Conservation (phyloP, 1,284 basidiomycete species). For the Marasmius tenuissimus region DNA sequence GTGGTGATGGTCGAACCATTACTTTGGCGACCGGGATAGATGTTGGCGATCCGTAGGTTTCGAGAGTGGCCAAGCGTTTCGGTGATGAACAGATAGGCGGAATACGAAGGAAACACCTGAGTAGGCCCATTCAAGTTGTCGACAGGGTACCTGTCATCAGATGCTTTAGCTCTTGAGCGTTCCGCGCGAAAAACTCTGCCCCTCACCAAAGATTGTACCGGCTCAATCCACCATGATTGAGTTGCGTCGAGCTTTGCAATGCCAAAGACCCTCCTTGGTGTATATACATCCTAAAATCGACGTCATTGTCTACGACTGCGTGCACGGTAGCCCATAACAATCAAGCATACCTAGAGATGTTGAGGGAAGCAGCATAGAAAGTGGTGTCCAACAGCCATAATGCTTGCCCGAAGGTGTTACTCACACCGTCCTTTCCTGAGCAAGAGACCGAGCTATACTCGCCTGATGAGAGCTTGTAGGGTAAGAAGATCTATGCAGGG, state of each 20-base stretch:
- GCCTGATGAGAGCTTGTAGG: slow-evolving; percentile 26
- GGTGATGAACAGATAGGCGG: slow-evolving; percentile 47
- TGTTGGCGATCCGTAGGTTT: slow-evolving; percentile 41
- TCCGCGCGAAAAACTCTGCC: neutral
- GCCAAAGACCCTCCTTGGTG: slow-evolving; percentile 53
- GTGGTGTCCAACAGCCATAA: slow-evolving; percentile 50
- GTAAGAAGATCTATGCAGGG: neutral
- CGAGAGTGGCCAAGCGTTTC: slow-evolving; percentile 44
- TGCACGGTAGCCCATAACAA: neutral
- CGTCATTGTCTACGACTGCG: neutral
- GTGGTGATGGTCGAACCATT: slow-evolving; percentile 53
- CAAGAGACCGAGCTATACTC: slow-evolving; percentile 56
- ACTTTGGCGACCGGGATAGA: slow-evolving; percentile 48
- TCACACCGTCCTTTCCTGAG: slow-evolving; percentile 45
- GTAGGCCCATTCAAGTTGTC: slow-evolving; percentile 47
- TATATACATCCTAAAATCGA: slow-evolving; percentile 37
- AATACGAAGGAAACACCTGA: slow-evolving; percentile 51
- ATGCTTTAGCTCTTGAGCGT: neutral
- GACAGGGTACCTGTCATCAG: slow-evolving; percentile 39
- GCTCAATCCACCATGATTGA: slow-evolving; percentile 48
- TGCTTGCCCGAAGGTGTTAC: slow-evolving; percentile 53
- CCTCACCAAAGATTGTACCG: slow-evolving; percentile 47
- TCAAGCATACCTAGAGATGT: slow-evolving; percentile 39
- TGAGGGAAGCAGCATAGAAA: slow-evolving; percentile 50
- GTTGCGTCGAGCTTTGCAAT: slow-evolving; percentile 45